Conservation (phyloP, 768 basidiomycete genomes). For the Pulveroboletus sp. region DNA sequence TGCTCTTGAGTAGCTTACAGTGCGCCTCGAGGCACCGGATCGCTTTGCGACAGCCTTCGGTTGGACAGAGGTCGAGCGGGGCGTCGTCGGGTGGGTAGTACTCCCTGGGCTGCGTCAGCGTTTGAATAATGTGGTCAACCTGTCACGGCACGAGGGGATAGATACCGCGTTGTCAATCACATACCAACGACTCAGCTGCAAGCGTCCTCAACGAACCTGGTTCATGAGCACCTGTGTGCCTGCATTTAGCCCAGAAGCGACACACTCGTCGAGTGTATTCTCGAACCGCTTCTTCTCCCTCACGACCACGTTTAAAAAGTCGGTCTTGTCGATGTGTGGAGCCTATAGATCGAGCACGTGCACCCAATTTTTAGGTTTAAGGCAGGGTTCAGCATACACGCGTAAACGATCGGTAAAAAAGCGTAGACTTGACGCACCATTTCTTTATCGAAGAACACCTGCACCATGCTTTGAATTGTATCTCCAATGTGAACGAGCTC, state of each 20-base stretch:
- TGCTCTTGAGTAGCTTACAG: slow-evolving; percentile 86
- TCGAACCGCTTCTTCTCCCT: slow-evolving; percentile 98
- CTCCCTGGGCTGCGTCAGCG: slow-evolving; percentile 75
- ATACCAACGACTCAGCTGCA: background rate
- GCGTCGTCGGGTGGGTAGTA: slow-evolving; percentile 86
- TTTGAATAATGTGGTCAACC: slow-evolving; percentile 92
- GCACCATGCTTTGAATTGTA: slow-evolving; percentile 95
- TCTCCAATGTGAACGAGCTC: slow-evolving; percentile 96
- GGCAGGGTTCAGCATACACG: background rate
- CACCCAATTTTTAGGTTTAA: background rate
- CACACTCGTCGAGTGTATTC: slow-evolving; percentile 85
- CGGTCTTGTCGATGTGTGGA: slow-evolving; percentile 84
- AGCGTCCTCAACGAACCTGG: slow-evolving; percentile 48
- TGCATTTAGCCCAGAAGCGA: slow-evolving; percentile 89
- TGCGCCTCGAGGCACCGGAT: slow-evolving; percentile 87
- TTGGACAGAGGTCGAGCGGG: slow-evolving; percentile 78
- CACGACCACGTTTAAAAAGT: slow-evolving; percentile 89
- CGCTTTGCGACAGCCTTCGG: slow-evolving; percentile 82
- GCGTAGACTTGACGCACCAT: slow-evolving; percentile 46
- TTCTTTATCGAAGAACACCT: slow-evolving; percentile 98
- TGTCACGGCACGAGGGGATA: slow-evolving; percentile 25
- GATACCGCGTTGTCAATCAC: background rate
- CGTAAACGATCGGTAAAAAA: background rate
- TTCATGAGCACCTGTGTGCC: slow-evolving; percentile 96
- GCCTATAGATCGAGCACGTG: slow-evolving; percentile 40